phyloP scores from a whole-genome alignment of 345 rosid species.

The Linum trigynum region DNA sequence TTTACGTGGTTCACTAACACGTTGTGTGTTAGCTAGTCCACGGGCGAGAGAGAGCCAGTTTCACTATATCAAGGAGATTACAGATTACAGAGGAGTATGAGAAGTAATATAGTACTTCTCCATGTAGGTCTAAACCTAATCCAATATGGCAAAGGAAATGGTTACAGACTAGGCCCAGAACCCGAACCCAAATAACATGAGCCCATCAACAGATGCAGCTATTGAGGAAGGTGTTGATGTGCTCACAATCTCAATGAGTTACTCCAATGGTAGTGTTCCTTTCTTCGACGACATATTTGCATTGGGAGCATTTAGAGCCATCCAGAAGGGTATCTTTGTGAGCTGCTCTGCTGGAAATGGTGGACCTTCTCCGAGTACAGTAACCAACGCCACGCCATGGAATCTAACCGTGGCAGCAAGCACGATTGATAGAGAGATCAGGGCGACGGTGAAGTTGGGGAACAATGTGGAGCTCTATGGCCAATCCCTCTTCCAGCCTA shows the following conservation, averaged over 20 bases:
- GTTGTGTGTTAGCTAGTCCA: no score
- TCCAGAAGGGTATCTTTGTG: neutral
- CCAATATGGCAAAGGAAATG: no score
- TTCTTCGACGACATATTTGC: neutral
- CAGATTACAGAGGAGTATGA: no score
- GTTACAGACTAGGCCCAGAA: no score
- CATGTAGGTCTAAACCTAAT: no score
- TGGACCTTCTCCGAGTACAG: neutral
- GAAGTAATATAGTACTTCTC: no score
- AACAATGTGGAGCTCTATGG: neutral
- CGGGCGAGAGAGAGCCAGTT: no score
- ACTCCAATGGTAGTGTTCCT: neutral
- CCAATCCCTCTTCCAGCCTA: neutral
- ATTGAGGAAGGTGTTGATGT: neutral
- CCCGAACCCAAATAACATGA: no score
- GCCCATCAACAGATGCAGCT: no score
- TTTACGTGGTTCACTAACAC: no score
- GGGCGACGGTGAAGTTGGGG: neutral
- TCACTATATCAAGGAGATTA: no score
- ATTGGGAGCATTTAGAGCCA: neutral
- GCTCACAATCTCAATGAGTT: neutral
- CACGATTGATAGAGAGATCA: neutral
- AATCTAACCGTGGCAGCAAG: neutral
- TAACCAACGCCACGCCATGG: neutral
- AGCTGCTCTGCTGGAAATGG: neutral